These are phyloP conservation scores for Telfairia occidentalis DNA, from an alignment of 331 rosid species.

Conservation along the genomic window DNA sequence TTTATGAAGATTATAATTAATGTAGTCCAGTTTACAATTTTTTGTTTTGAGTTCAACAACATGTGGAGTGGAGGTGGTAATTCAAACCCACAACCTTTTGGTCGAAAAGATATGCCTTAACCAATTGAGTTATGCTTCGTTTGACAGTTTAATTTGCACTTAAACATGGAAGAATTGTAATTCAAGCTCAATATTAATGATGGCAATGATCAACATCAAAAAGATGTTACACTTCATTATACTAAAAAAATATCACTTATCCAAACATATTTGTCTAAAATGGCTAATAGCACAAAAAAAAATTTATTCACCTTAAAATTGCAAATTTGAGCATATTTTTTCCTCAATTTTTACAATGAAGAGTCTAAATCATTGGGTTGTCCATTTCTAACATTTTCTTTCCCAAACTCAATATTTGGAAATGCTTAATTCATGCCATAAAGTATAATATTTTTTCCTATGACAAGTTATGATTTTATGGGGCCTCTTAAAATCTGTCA, in stretches of 20 bases:
- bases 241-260: neutral
- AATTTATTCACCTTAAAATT: neutral
- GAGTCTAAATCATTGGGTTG: constrained; percentile 49
- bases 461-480: constrained; percentile 51
- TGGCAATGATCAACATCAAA: neutral
- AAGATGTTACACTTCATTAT: neutral
- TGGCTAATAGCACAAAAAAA: constrained; percentile 15
- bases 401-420: constrained; percentile 16
- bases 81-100: too few relatives aligned
- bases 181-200: neutral
- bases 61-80: too few relatives aligned
- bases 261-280: neutral
- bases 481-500: constrained; percentile 38
- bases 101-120: too few relatives aligned
- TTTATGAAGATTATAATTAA: too few relatives aligned
- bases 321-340: constrained; percentile 1
- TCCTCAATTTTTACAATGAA: neutral
- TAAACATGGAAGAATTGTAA: neutral
- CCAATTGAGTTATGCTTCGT: too few relatives aligned
- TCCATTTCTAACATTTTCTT: constrained; percentile 22
- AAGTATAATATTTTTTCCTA: neutral
- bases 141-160: neutral
- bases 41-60: too few relatives aligned
- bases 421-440: constrained; percentile 5
- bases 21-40: too few relatives aligned